Conservation (phyloP, 306 rosid genomes). For the Fragaria vesca region DNA sequence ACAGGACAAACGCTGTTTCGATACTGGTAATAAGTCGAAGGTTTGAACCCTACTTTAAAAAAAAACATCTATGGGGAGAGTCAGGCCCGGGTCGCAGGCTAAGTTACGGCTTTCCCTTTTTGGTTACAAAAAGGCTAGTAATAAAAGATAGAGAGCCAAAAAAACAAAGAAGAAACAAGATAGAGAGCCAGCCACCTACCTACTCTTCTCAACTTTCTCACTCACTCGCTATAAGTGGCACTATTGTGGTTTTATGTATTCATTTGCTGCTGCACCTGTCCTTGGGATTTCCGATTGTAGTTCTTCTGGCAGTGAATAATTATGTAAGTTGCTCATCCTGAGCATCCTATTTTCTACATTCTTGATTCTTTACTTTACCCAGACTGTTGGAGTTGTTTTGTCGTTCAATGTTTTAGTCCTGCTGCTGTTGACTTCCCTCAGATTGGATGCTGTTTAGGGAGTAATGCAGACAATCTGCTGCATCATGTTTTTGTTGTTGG, state of each 20-base stretch:
- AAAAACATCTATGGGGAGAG: too few relatives aligned
- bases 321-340: background rate
- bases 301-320: background rate
- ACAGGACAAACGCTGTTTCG: too few relatives aligned
- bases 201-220: background rate
- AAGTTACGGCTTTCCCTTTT: too few relatives aligned
- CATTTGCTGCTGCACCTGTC: background rate
- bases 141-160: too few relatives aligned
- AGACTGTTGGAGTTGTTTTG: background rate
- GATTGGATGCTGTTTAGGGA: slow-evolving; percentile 31
- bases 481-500: slow-evolving; percentile 36
- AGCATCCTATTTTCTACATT: background rate
- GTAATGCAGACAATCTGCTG: slow-evolving; percentile 65
- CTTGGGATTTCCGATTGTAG: background rate
- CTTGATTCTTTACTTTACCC: background rate
- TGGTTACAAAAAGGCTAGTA: too few relatives aligned
- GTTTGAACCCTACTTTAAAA: too few relatives aligned
- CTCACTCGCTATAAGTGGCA: background rate
- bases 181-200: background rate
- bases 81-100: too few relatives aligned
- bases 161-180: too few relatives aligned
- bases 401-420: background rate
- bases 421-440: slow-evolving; percentile 3
- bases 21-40: too few relatives aligned
- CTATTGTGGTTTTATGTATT: background rate